A percentile compares a stretch with the other conserved stretches of the same genome.
Conservation (phyloP, 2,329 filamentous ascomycete genomes). For the Aspergillus fischeri region DNA sequence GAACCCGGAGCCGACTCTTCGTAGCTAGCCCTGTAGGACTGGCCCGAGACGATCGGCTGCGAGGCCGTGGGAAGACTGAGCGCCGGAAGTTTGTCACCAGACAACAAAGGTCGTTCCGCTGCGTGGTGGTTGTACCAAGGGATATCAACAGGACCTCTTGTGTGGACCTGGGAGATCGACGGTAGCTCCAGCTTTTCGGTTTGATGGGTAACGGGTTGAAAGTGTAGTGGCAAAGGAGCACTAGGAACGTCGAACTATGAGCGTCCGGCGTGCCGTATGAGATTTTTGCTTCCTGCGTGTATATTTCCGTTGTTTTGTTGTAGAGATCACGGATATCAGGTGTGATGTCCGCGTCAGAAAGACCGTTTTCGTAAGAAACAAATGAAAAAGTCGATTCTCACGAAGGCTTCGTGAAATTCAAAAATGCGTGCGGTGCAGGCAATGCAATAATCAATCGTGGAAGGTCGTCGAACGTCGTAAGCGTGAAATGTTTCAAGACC, state of each 20-base stretch:
- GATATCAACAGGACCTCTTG: constrained; percentile 70
- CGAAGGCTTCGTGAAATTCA: constrained; percentile 3
- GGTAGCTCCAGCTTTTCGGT: constrained; percentile 94
- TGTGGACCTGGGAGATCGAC: constrained; percentile 77
- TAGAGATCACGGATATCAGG: neutral
- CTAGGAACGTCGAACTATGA: constrained; percentile 20
- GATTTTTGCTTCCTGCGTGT: neutral
- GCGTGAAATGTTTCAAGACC: constrained; percentile 24
- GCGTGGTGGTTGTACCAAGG: constrained; percentile 66
- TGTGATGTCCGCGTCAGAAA: constrained; percentile 7
- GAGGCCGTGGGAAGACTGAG: constrained; percentile 65
- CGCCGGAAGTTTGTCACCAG: constrained; percentile 70
- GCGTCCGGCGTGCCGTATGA: constrained; percentile 19
- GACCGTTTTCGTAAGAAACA: constrained; percentile 13
- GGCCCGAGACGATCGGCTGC: constrained; percentile 62
- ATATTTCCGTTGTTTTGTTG: neutral
- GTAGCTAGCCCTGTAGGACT: constrained; percentile 72
- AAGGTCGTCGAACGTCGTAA: constrained; percentile 33
- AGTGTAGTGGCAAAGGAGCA: constrained; percentile 10
- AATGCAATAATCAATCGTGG: constrained; percentile 26
- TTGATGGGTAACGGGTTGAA: constrained; percentile 38
- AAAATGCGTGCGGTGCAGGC: constrained; percentile 19
- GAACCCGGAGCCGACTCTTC: constrained; percentile 54
- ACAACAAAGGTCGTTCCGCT: constrained; percentile 60
- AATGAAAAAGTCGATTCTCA: constrained; percentile 1